Evolutionary conservation across 345 rosid species (phyloP), one percentile per base, ranked within the genome.

Genomic region (Cardamine resedifolia): DNA sequence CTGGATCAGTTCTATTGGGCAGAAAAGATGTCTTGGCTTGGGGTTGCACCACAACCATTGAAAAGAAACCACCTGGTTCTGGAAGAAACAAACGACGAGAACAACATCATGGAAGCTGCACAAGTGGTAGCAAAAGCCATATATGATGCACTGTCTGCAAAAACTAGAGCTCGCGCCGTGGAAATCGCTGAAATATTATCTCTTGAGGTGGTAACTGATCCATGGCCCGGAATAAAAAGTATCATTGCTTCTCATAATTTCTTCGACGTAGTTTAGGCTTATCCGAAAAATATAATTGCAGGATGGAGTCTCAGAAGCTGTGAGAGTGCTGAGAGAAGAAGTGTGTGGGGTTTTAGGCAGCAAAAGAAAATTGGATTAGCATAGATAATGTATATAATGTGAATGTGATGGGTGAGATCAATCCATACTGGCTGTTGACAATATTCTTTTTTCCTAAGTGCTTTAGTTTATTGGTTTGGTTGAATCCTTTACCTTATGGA

Each of bases 1-100:
- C 41, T 90, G 78, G 97, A 93, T 72, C 97, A 93, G 74, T 93
- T 93, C 78, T 93, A 93, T 69, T 90, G 98, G 97, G 98, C 97
- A 41, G 96, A 90, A 74, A 86, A 85, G 76, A 90, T 93, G 97
- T 73, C 66, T 41, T 93, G 97, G 92, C 92, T 93, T 64, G 97
- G 96, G 67, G 96, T 93, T 76, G 88, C 89, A 18, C 86, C 92
- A 5, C 90, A 85, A 70, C 94, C 96, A 64, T 73, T 90, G 69
- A 79, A 81, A 79, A 82, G 90, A 58, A 78, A 74, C 62, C 79
- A 86, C 70, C 69, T 90, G 64, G 73, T 83, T 48, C 84, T 85
- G 0, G 90, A 93, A 38, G 71, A 72, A 36, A 16, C 49, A 50
- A 80, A 80, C 20, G 87, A 79, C 7, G 65, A 23, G 3, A 69